These are phyloP conservation scores for Globisporangium canariense DNA, from an alignment of 352 stramenopile genomes.

Conservation along the genomic window DNA sequence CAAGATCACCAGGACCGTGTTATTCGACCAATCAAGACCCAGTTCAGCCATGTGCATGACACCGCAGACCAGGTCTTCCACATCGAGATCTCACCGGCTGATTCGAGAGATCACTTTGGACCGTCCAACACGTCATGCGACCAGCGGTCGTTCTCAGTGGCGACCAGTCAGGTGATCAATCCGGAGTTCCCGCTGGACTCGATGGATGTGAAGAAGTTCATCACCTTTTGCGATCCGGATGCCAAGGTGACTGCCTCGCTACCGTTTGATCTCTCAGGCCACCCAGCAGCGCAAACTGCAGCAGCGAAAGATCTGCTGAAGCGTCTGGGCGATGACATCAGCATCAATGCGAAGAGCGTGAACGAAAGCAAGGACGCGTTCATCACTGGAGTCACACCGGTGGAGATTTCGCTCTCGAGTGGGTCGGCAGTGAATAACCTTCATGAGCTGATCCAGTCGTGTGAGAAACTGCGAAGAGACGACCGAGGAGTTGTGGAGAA, in stretches of 20 bases:
- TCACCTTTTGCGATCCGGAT: constrained; percentile 76
- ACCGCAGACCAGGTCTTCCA: constrained; percentile 32
- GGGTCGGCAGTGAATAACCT: constrained; percentile 31
- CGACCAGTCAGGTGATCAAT: constrained; percentile 37
- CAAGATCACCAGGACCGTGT: constrained; percentile 48
- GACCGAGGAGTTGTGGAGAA: constrained; percentile 56
- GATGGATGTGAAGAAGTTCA: constrained; percentile 63
- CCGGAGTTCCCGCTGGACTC: constrained; percentile 70
- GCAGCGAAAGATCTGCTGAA: constrained; percentile 93
- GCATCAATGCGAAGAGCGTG: constrained; percentile 69
- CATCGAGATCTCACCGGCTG: neutral
- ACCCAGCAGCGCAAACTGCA: constrained; percentile 88
- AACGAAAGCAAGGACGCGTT: constrained; percentile 79
- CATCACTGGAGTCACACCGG: constrained; percentile 55
- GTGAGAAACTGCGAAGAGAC: constrained; percentile 40
- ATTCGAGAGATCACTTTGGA: constrained; percentile 30
- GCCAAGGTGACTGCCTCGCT: constrained; percentile 43
- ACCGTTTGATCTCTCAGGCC: constrained; percentile 91
- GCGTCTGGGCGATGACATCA: constrained; percentile 90
- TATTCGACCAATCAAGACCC: constrained; percentile 53
- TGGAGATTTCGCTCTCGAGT: constrained; percentile 29
- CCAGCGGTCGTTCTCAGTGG: constrained; percentile 34
- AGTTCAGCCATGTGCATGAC: constrained; percentile 62
- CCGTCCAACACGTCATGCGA: constrained; percentile 81
- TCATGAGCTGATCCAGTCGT: constrained; percentile 44